Percentiles rank a stretch among this genome's conserved stretches.
These are phyloP conservation scores for Rutstroemia sp. DNA, from an alignment of 2,329 filamentous ascomycete species.

Conservation along the genomic window DNA sequence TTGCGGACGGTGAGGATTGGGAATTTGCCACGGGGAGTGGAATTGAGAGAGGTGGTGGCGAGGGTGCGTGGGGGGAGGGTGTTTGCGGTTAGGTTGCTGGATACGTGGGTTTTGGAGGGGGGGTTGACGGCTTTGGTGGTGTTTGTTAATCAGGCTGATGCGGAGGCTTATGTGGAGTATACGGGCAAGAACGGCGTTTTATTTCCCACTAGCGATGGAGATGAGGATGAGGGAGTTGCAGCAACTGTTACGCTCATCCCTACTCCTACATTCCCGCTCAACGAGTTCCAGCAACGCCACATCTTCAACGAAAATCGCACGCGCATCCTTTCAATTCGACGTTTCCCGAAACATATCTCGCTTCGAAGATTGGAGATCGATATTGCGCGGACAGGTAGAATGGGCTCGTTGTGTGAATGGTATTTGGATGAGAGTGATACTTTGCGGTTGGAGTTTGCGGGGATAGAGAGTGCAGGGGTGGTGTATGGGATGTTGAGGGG, in stretches of 20 bases:
- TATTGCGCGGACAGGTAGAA: constrained; percentile 6
- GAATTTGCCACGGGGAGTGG: constrained; percentile 16
- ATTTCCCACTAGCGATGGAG: constrained; percentile 10
- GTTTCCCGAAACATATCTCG: constrained; percentile 11
- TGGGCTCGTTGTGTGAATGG: constrained; percentile 16
- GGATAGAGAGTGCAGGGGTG: constrained; percentile 13
- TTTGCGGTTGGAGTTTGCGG: constrained; percentile 22
- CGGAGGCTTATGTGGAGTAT: constrained; percentile 18
- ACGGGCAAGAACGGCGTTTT: constrained; percentile 5
- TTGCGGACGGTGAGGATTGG: constrained; percentile 19
- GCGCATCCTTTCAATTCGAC: constrained; percentile 16
- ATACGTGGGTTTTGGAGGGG: constrained; percentile 10
- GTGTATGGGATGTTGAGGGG: constrained; percentile 14
- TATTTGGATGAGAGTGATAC: constrained; percentile 16
- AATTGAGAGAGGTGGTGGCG: constrained; percentile 19
- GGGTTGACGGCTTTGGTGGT: constrained; percentile 17
- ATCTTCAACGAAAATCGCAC: constrained; percentile 1
- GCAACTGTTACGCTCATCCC: constrained; percentile 14
- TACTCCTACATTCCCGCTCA: constrained; percentile 22
- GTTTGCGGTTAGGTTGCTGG: constrained; percentile 11
- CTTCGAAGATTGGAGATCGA: constrained; percentile 8
- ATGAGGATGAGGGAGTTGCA: not conserved
- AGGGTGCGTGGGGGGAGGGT: constrained; percentile 22
- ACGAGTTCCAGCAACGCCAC: not conserved
- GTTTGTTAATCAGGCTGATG: constrained; percentile 19